Percentiles rank a stretch among this genome's conserved stretches.
Evolutionary conservation across 768 basidiomycete species (phyloP).

Genomic region (Suillus alpinus): DNA sequence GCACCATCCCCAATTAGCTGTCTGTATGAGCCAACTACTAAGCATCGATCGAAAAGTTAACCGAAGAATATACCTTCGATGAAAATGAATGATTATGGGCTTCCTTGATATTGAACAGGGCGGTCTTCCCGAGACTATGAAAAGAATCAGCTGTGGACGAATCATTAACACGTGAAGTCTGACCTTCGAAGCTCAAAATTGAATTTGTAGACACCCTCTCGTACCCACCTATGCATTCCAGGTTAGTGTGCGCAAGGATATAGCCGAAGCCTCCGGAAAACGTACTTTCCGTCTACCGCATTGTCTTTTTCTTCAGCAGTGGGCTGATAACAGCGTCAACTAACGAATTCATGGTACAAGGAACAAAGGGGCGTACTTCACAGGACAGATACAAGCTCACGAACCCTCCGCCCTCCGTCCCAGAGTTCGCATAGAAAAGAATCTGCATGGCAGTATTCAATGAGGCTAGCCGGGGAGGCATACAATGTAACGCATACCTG

Average conservation of each 20-base stretch:
- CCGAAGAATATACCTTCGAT: conserved; percentile 45
- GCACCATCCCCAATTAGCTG: conserved; percentile 89
- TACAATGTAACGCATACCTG: conserved; percentile 43
- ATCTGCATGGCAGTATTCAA: conserved; percentile 42
- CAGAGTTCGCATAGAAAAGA: conserved; percentile 82
- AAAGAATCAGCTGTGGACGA: neutral
- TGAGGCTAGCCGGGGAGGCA: neutral
- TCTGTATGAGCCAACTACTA: conserved; percentile 35
- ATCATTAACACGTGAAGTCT: conserved; percentile 1
- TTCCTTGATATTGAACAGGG: conserved; percentile 66
- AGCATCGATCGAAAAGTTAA: conserved; percentile 12
- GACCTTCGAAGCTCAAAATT: conserved; percentile 79
- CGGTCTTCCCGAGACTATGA: conserved; percentile 43
- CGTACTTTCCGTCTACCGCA: conserved; percentile 58
- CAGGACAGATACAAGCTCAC: conserved; percentile 81
- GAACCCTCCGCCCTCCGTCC: conserved; percentile 56
- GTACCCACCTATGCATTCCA: conserved; percentile 58
- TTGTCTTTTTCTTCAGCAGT: conserved; percentile 72
- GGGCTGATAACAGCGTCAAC: conserved; percentile 45
- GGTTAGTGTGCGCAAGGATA: neutral
- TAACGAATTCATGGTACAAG: neutral
- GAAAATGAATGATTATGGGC: conserved; percentile 82
- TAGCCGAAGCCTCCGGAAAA: neutral
- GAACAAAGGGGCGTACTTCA: conserved; percentile 50
- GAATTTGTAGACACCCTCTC: conserved; percentile 84